Evolutionary conservation across 2,329 filamentous ascomycete species (phyloP), one percentile per base, ranked within the genome.

Genomic region (Xylariaceae sp.): DNA sequence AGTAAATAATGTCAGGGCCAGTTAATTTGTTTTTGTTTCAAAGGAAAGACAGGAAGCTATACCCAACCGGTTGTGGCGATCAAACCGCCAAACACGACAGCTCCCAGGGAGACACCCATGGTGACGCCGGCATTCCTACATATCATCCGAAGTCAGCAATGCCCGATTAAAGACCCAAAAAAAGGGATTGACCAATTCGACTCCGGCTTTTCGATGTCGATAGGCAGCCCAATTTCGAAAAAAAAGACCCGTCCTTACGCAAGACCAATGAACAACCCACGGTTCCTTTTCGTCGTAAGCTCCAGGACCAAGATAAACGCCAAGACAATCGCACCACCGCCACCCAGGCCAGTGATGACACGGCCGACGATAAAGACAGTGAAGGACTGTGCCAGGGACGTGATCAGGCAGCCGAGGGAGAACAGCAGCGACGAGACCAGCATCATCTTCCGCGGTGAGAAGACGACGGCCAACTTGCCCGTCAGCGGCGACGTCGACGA

Each of bases 241-340:
- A 4, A 6, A 31, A 39, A 30, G 8, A 37, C 5, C 26, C 11
- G 6, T 12, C 63, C 65, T 62, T 56, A 67, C 64, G 89, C 76
- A 41, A 89, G 70, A 1, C 88, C 89, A 57, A 95, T 81, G 53
- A 84, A 88, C 26, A 94, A 60, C 0, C 89, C 90, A 54, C 89
- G 77, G 3, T 81, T 77, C 59, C 82, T 83, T 57, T 83, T 80
- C 27, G 79, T 82, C 0, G 85, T 80, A 58, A 94, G 73, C 66
- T 92, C 86, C n/a, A 94, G 77, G 0, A 89, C 83, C 27, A 92
- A 75, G 47, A 95, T 89, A 46, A 89, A 82, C 1, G 85, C 80
- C 5, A 91, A 79, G 0, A 86, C 86, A 72, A 90, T 81, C 47
- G 90, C 79, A 0, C 88, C 87, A 2, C 86, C 86, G 12, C 80